Percentiles rank a stretch among this genome's conserved stretches.
Conservation (phyloP, 306 rosid species). For the Lablab purpureus region DNA sequence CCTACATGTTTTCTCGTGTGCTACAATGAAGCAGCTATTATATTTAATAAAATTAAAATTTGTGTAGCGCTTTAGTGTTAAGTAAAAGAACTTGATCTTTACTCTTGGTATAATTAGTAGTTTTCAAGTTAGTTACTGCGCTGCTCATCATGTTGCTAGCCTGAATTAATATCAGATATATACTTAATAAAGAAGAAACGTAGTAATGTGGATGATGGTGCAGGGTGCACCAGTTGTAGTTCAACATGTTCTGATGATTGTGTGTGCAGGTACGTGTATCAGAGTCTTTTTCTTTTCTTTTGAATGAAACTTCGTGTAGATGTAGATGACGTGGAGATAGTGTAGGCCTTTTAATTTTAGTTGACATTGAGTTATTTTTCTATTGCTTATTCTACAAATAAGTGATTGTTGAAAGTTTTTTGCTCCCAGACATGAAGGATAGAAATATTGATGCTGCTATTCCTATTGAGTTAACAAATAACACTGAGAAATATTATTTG, state of each 20-base stretch:
- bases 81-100: constrained; percentile 28
- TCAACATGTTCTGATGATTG: constrained; percentile 77
- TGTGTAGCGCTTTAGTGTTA: constrained; percentile 27
- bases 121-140: constrained; percentile 28
- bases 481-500: constrained; percentile 2
- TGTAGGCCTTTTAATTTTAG: constrained; percentile 8
- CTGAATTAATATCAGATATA: constrained; percentile 70
- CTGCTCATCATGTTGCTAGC: constrained; percentile 40
- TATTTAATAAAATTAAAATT: constrained; percentile 23
- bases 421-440: constrained; percentile 12
- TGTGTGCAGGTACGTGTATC: constrained; percentile 76
- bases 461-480: constrained; percentile 30
- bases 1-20: constrained; percentile 48
- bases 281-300: constrained; percentile 1
- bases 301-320: not conserved
- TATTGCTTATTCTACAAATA: not conserved
- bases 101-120: constrained; percentile 11
- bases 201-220: constrained; percentile 68
- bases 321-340: not conserved
- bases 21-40: constrained; percentile 38
- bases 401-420: constrained; percentile 1
- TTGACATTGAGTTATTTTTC: constrained; percentile 1
- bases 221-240: constrained; percentile 80
- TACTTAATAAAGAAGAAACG: constrained; percentile 89
- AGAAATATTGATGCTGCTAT: constrained; percentile 33